Percentiles rank a stretch among this genome's conserved stretches.
phyloP scores from a whole-genome alignment of 2,329 filamentous ascomycete genomes.

The Pseudogymnoascus sp. region DNA sequence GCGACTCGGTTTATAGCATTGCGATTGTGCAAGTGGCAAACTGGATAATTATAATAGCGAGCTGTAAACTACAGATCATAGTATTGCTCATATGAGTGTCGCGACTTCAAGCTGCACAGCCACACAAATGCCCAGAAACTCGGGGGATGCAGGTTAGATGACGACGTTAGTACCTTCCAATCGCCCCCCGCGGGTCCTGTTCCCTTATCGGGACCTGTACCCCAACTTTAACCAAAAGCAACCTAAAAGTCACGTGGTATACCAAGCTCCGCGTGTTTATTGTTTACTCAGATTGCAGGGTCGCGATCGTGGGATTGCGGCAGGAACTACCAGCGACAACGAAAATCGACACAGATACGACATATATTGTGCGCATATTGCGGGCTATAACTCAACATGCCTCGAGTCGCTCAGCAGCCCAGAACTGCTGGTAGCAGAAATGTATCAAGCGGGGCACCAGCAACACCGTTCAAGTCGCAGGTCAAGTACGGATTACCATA shows the following conservation, averaged over 20 bases:
- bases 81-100: not conserved
- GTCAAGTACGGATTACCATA: conserved; percentile 25
- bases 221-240: not conserved
- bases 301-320: conserved; percentile 2
- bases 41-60: not conserved
- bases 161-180: conserved; percentile 3
- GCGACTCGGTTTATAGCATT: not conserved
- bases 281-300: conserved; percentile 7
- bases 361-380: conserved; percentile 8
- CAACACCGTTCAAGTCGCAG: conserved; percentile 29
- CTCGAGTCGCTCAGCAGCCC: conserved; percentile 45
- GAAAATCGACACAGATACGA: not conserved
- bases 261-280: not conserved
- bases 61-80: not conserved
- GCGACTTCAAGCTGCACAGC: not conserved
- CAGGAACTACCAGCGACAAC: conserved; percentile 3
- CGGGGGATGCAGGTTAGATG: not conserved
- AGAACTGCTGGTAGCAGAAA: conserved; percentile 33
- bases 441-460: conserved; percentile 32
- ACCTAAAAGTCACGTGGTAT: not conserved
- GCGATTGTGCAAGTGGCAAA: not conserved
- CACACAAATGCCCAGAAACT: not conserved
- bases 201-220: conserved; percentile 9
- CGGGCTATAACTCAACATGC: conserved; percentile 35
- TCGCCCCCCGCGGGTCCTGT: not conserved